Base-by-base conservation (phyloP, 2,329 filamentous ascomycete genomes). In the Hypoxylon sp. region DNA sequence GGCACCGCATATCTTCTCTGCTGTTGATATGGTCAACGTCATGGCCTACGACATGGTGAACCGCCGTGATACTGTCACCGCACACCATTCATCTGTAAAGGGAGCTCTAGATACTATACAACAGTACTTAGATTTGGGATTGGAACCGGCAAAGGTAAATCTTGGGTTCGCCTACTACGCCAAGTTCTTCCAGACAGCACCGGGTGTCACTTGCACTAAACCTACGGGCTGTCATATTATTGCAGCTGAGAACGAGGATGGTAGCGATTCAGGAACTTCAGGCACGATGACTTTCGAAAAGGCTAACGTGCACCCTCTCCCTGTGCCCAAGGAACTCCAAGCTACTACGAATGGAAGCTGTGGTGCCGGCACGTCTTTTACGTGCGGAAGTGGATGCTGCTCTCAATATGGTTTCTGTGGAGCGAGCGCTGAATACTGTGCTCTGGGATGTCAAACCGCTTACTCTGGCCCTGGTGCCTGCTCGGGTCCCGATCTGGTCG, bases 11-110 rank as follows among this genome's bases (percentile, higher is more conserved):
- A 86, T 90, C 61, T 77, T 75, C 60, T 62, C 73, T 7, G 73
- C 76, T 1, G 77, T 89, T 8, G 84, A 90, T 63, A 86, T 85
- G 63, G 75, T 89, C 68, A 90, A 89, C 60, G 72, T 85, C 31
- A 80, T 90, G 87, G 78, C 81, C 1, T 90, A 89, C 67, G 87
- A 90, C 63, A 70, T 90, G 47, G 83, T 87, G 76, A 89, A 87
- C 70, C 81, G 87, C 23, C 82, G 87, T 26, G 82, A 88, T 70
- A 81, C 68, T 30, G 63, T 73, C 4, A 87, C 86, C 2, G 75
- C 72, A 31, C 87, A 90, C 66, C 85, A 88, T 64, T 83, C 78
- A 19, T 82, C 82, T 17, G 73, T 88, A 3, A 60, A 69, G 5
- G 77, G 73, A 3, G 83, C 84, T 1, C 65, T 76, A 5, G 72